Evolutionary conservation across 2,329 filamentous ascomycete species (phyloP).

Genomic region (Beauveria bassiana): DNA sequence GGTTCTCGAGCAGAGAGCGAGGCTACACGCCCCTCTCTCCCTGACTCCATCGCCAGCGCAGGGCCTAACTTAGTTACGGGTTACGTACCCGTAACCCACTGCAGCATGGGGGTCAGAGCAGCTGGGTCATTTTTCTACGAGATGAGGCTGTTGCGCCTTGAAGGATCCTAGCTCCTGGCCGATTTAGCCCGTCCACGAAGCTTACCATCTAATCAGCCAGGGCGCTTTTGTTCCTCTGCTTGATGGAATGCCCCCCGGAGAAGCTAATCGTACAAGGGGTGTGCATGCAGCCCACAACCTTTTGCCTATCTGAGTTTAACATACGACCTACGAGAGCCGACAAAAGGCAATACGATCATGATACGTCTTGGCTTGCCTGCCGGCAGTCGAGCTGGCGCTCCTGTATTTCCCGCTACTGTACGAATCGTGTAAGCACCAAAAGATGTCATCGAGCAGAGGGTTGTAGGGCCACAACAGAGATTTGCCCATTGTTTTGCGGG

Average conservation of each 20-base stretch:
- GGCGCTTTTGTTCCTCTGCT: not conserved
- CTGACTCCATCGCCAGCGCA: not conserved
- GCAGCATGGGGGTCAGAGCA: not conserved
- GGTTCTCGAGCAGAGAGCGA: not conserved
- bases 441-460: not conserved
- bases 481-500: not conserved
- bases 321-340: not conserved
- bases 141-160: constrained; percentile 7
- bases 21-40: not conserved
- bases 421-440: not conserved
- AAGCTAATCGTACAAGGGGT: not conserved
- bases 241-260: not conserved
- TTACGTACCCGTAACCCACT: not conserved
- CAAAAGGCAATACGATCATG: not conserved
- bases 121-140: not conserved
- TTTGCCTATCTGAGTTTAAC: not conserved
- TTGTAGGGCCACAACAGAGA: not conserved
- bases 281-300: not conserved
- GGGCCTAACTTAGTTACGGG: not conserved
- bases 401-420: not conserved
- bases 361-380: not conserved
- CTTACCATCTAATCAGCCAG: constrained; percentile 6
- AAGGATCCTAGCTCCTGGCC: constrained; percentile 1
- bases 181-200: not conserved
- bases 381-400: not conserved